Percentiles rank a stretch among this genome's conserved stretches.
phyloP scores from a whole-genome alignment of 2,329 filamentous ascomycete species.

The Ascochyta lentis region DNA sequence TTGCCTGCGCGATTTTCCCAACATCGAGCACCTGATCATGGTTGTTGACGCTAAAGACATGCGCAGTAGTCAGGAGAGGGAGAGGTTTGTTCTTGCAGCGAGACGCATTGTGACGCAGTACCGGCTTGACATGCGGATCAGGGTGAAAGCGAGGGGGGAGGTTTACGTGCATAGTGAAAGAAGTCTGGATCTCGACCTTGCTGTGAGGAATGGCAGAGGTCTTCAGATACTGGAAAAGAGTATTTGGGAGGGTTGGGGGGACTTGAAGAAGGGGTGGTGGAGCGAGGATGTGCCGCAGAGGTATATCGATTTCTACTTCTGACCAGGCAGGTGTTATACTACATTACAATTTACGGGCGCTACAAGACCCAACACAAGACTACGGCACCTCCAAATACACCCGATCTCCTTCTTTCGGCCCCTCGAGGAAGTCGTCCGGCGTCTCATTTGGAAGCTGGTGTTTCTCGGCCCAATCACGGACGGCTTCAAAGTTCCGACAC shows the following conservation, averaged over 20 bases:
- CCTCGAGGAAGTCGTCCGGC: conserved; percentile 51
- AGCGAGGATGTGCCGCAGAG: conserved; percentile 15
- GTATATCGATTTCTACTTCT: conserved; percentile 16
- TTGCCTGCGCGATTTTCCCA: conserved; percentile 26
- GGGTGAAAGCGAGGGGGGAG: conserved; percentile 7
- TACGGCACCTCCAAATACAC: conserved; percentile 36
- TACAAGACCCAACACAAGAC: background rate
- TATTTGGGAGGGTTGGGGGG: conserved; percentile 1
- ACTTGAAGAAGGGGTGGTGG: conserved; percentile 9
- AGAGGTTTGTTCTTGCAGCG: conserved; percentile 24
- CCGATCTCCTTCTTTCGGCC: conserved; percentile 44
- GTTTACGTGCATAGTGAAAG: conserved; percentile 11
- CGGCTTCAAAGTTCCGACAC: conserved; percentile 64
- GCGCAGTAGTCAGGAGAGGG: conserved; percentile 10
- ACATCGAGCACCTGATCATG: conserved; percentile 26
- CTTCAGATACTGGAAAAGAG: conserved; percentile 3
- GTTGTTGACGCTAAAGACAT: conserved; percentile 20
- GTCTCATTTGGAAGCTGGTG: conserved; percentile 55
- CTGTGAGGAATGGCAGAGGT: background rate
- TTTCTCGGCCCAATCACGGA: conserved; percentile 61
- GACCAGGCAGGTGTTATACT: background rate
- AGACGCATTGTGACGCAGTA: conserved; percentile 29
- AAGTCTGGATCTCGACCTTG: conserved; percentile 9
- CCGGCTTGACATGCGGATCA: conserved; percentile 17
- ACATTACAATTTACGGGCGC: conserved; percentile 1